Conservation (phyloP, 176 grass and related monocot species). For the Oropetium thomaeum region DNA sequence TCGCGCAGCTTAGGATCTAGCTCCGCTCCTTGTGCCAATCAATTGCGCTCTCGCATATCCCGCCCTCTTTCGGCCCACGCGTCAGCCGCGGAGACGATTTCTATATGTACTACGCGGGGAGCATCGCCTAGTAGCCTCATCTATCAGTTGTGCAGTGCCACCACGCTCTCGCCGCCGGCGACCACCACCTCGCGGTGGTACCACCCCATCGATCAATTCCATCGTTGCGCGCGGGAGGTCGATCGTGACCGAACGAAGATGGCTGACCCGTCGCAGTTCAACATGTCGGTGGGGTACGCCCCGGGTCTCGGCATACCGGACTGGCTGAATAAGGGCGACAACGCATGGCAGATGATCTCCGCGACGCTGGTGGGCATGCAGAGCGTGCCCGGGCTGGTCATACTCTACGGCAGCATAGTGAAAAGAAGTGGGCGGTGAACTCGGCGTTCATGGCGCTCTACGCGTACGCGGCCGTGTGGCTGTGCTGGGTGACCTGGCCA, state of each 20-base stretch:
- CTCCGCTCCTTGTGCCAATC: constrained; percentile 35
- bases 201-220: neutral
- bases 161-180: neutral
- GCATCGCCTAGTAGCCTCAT: constrained; percentile 7
- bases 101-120: constrained; percentile 13
- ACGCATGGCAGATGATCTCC: constrained; percentile 90
- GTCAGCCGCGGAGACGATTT: neutral
- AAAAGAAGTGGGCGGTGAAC: constrained; percentile 99
- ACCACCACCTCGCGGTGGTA: neutral
- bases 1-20: constrained; percentile 18
- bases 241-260: constrained; percentile 15
- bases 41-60: constrained; percentile 16
- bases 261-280: neutral
- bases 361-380: constrained; percentile 89
- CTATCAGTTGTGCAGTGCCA: neutral
- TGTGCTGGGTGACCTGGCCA: constrained; percentile 90
- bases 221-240: neutral
- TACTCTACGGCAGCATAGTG: constrained; percentile 95
- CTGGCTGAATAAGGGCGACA: constrained; percentile 96
- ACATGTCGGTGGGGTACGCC: constrained; percentile 41
- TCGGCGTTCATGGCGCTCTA: constrained; percentile 97
- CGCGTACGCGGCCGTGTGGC: constrained; percentile 84
- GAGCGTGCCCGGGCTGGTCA: constrained; percentile 70
- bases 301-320: neutral
- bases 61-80: constrained; percentile 22